Conservation (phyloP, 345 rosid genomes). For the Populus ilicifolia region DNA sequence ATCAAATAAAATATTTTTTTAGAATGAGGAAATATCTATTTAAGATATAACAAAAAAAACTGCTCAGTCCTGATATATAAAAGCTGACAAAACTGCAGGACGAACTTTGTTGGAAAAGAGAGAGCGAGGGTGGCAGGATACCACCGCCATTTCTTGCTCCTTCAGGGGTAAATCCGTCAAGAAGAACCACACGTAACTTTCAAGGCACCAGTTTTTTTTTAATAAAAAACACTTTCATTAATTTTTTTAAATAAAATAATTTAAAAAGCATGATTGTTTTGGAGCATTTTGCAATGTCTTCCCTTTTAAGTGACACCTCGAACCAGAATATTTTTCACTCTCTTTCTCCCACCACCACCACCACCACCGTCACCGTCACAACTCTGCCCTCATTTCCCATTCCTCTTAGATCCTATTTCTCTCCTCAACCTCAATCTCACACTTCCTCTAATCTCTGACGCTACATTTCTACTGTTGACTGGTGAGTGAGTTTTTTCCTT, state of each 20-base stretch:
- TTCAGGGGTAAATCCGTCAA: conserved; percentile 26
- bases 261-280: conserved; percentile 24
- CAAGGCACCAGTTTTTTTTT: not conserved
- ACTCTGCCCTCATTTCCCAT: not conserved
- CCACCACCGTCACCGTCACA: conserved; percentile 2
- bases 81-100: not conserved
- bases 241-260: conserved; percentile 7
- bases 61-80: no score
- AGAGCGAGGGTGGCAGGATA: not conserved
- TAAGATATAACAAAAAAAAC: not conserved
- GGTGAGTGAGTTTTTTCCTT: conserved; percentile 6
- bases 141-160: not conserved
- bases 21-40: not conserved
- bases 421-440: not conserved
- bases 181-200: not conserved
- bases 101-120: not conserved
- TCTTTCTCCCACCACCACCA: conserved; percentile 19
- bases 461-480: conserved; percentile 43
- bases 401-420: conserved; percentile 26
- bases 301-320: conserved; percentile 36
- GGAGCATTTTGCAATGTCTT: conserved; percentile 35
- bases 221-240: not conserved
- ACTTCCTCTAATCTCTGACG: not conserved
- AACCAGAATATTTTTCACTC: conserved; percentile 17
- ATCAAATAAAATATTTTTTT: not conserved